These are phyloP conservation scores for Alternaria sp. DNA, from an alignment of 2,329 filamentous ascomycete species.

Conservation along the genomic window DNA sequence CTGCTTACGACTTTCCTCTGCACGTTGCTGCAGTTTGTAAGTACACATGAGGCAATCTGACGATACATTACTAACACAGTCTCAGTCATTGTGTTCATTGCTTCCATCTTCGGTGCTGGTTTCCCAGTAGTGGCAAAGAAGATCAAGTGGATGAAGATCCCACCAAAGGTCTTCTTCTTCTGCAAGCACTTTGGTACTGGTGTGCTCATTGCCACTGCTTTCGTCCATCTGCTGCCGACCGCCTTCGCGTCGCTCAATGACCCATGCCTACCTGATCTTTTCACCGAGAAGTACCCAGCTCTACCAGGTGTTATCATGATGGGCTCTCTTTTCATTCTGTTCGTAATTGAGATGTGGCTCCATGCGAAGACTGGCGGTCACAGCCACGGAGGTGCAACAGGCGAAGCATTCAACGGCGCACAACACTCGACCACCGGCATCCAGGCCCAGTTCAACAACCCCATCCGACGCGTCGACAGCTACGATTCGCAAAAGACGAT, in stretches of 20 bases:
- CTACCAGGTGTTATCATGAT: conserved; percentile 73
- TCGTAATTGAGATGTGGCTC: conserved; percentile 69
- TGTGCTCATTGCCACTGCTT: conserved; percentile 85
- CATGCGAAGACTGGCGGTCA: conserved; percentile 67
- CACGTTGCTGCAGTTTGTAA: conserved; percentile 52
- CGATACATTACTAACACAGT: conserved; percentile 20
- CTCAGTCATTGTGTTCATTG: conserved; percentile 49
- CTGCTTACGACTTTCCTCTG: conserved; percentile 48
- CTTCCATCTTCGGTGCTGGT: conserved; percentile 48
- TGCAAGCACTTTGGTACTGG: conserved; percentile 74
- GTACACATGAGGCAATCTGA: conserved; percentile 12
- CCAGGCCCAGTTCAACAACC: conserved; percentile 43
- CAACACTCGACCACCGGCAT: conserved; percentile 28
- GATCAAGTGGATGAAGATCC: conserved; percentile 66
- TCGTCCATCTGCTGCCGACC: conserved; percentile 75
- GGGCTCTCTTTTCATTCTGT: conserved; percentile 67
- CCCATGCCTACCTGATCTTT: conserved; percentile 65
- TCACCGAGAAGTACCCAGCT: conserved; percentile 67
- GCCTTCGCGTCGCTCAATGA: conserved; percentile 61
- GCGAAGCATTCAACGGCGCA: conserved; percentile 46
- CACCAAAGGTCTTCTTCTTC: conserved; percentile 65
- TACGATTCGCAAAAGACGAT: conserved; percentile 49
- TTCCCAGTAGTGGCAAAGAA: conserved; percentile 57
- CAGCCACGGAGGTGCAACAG: conserved; percentile 65
- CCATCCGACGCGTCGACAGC: conserved; percentile 41